phyloP scores from a whole-genome alignment of 2,329 filamentous ascomycete species.

The Falciphora oryzae region DNA sequence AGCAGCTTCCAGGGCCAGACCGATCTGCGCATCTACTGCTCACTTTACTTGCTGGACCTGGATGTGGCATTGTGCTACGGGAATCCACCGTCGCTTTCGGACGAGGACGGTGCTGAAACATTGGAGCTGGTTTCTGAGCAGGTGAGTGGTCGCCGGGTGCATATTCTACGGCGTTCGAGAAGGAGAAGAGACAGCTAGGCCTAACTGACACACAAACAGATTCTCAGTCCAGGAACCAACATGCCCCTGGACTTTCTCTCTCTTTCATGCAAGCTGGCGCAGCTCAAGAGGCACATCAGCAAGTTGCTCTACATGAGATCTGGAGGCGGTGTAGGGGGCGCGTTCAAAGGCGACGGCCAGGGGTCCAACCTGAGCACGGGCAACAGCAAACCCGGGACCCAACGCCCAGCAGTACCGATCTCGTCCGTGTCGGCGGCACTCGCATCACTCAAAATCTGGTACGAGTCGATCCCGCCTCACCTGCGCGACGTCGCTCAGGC shows the following conservation, averaged over 20 bases:
- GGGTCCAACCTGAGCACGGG: background rate
- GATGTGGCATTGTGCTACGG: conserved; percentile 22
- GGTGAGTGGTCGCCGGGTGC: conserved; percentile 8
- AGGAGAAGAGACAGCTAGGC: background rate
- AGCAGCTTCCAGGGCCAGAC: conserved; percentile 21
- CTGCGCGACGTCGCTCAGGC: conserved; percentile 18
- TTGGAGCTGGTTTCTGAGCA: conserved; percentile 17
- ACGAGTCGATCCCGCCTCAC: conserved; percentile 18
- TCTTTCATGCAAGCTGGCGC: conserved; percentile 18
- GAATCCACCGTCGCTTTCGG: conserved; percentile 20
- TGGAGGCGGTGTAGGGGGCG: background rate
- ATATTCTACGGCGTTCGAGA: background rate
- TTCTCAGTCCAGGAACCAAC: conserved; percentile 21
- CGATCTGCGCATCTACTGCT: conserved; percentile 21
- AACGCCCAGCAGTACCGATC: conserved; percentile 12
- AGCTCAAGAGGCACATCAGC: conserved; percentile 18
- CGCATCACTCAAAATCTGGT: conserved; percentile 17
- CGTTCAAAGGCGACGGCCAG: background rate
- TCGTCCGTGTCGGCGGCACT: conserved; percentile 17
- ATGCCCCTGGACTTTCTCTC: conserved; percentile 23
- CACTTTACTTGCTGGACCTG: conserved; percentile 21
- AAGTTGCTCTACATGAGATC: conserved; percentile 15
- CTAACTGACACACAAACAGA: conserved; percentile 13
- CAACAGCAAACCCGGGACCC: background rate
- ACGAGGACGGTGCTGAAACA: conserved; percentile 16